These are phyloP conservation scores for Blastomyces silverae DNA, from an alignment of 2,329 filamentous ascomycete genomes.

Conservation along the genomic window DNA sequence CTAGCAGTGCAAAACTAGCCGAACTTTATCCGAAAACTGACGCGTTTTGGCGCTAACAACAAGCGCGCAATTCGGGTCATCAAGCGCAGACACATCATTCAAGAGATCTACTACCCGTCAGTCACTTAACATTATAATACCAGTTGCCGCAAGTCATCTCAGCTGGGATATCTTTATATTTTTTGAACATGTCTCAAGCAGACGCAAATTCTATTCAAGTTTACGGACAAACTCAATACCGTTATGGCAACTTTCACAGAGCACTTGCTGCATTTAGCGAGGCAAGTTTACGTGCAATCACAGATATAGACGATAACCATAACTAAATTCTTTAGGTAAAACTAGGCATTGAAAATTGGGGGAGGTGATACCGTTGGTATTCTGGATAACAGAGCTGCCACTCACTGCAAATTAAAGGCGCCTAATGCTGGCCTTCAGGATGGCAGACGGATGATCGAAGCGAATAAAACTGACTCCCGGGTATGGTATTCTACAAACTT, in stretches of 20 bases:
- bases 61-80: neutral
- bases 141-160: neutral
- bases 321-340: slow-evolving; percentile 4
- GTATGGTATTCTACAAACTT: slow-evolving; percentile 24
- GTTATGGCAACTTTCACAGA: slow-evolving; percentile 38
- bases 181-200: slow-evolving; percentile 5
- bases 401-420: slow-evolving; percentile 48
- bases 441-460: slow-evolving; percentile 51
- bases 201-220: slow-evolving; percentile 27
- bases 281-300: slow-evolving; percentile 25
- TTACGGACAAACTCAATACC: slow-evolving; percentile 41
- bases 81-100: neutral
- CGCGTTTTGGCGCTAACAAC: neutral
- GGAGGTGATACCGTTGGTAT: slow-evolving; percentile 36
- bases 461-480: slow-evolving; percentile 46
- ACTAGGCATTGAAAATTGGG: slow-evolving; percentile 35
- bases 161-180: neutral
- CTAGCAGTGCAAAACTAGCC: slow-evolving; percentile 24
- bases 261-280: slow-evolving; percentile 41
- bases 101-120: neutral
- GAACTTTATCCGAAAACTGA: slow-evolving; percentile 11
- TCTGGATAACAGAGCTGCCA: slow-evolving; percentile 51
- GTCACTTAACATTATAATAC: neutral
- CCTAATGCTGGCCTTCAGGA: slow-evolving; percentile 49
- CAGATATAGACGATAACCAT: slow-evolving; percentile 6